These are phyloP conservation scores for Hirschioporus abietinus DNA, from an alignment of 768 basidiomycete genomes.

Conservation along the genomic window DNA sequence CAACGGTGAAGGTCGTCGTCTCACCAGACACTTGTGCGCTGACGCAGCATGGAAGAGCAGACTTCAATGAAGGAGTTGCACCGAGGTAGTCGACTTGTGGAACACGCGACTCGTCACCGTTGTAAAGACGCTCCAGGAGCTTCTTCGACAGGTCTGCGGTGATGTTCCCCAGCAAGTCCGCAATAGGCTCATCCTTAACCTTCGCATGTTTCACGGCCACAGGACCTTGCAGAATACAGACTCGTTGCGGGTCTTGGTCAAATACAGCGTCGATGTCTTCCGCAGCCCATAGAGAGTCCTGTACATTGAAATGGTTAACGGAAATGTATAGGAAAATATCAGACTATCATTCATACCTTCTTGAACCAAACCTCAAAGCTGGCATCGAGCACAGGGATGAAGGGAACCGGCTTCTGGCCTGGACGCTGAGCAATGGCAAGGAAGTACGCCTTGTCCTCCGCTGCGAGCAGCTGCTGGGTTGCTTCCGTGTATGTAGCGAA, in stretches of 20 bases:
- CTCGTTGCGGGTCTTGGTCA: conserved; percentile 97
- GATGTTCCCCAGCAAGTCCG: conserved; percentile 86
- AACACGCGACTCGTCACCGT: conserved; percentile 65
- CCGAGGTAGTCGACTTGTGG: conserved; percentile 85
- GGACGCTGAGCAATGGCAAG: conserved; percentile 92
- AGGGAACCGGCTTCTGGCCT: conserved; percentile 97
- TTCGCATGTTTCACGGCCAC: conserved; percentile 87
- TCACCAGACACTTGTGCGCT: conserved; percentile 36
- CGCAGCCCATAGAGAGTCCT: conserved; percentile 97
- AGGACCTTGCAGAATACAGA: conserved; percentile 96
- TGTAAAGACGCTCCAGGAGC: conserved; percentile 74
- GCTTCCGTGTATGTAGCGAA: conserved; percentile 82
- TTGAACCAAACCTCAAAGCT: conserved; percentile 99
- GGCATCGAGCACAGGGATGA: conserved; percentile 92
- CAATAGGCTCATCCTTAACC: conserved; percentile 90
- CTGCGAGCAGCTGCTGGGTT: conserved; percentile 78
- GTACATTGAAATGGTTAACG: conserved; percentile 11
- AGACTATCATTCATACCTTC: conserved; percentile 55
- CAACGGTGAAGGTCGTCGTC: conserved; percentile 45
- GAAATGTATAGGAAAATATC: conserved; percentile 1
- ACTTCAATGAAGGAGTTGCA: conserved; percentile 36
- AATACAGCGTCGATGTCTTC: conserved; percentile 99
- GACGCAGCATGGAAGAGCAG: conserved; percentile 35
- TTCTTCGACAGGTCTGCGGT: conserved; percentile 70
- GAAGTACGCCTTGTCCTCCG: conserved; percentile 95